Evolutionary conservation across 2,329 filamentous ascomycete species (phyloP).

Genomic region (Phialophora chinensis): DNA sequence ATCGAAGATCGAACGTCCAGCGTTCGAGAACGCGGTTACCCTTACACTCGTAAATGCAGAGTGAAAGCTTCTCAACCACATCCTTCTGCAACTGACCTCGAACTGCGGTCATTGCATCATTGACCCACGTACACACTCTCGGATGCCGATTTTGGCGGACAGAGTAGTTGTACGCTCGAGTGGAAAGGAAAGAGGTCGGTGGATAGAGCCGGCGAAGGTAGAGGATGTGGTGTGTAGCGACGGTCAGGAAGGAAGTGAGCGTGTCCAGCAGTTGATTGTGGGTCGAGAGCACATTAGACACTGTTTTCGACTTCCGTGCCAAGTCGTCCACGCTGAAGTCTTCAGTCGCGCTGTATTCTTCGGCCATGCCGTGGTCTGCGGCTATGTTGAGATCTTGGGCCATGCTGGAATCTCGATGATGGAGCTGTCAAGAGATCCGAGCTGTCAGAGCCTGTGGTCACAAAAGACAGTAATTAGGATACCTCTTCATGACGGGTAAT

Average conservation of each 20-base stretch:
- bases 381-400: background rate
- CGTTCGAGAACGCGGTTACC: conserved; percentile 62
- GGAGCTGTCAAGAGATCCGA: background rate
- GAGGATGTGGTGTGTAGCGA: conserved; percentile 84
- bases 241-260: conserved; percentile 80
- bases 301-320: conserved; percentile 39
- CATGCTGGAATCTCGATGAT: background rate
- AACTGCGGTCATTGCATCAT: conserved; percentile 76
- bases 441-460: background rate
- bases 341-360: background rate
- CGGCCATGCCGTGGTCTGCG: background rate
- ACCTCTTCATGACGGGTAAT: background rate
- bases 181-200: conserved; percentile 73
- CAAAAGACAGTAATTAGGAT: background rate
- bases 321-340: conserved; percentile 24
- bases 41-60: conserved; percentile 61
- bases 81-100: conserved; percentile 70
- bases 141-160: conserved; percentile 87
- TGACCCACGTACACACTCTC: conserved; percentile 82
- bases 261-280: conserved; percentile 54
- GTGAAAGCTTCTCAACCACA: conserved; percentile 60
- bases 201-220: conserved; percentile 84
- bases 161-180: conserved; percentile 80
- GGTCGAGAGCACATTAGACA: conserved; percentile 49
- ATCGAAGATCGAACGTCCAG: conserved; percentile 65